Percentiles rank a stretch among this genome's conserved stretches.
Conservation (phyloP, 176 grass and related monocot species). For the Aechmea fasciata region DNA sequence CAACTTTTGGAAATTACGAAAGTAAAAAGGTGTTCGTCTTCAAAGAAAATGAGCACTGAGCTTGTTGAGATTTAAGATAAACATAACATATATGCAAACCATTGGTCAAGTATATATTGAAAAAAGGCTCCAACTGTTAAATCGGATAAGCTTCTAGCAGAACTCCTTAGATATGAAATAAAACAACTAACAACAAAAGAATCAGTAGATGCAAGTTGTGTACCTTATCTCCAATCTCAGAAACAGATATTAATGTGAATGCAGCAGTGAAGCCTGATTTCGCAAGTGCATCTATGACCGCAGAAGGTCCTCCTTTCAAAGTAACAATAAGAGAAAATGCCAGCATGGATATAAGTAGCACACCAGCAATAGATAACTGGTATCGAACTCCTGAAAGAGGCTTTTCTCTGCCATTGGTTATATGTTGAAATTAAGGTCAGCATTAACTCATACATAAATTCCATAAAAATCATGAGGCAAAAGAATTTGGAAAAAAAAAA, state of each 20-base stretch:
- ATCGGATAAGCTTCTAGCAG: too few relatives aligned
- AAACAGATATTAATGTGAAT: slow-evolving; percentile 89
- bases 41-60: too few relatives aligned
- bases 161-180: neutral
- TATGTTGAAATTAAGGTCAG: slow-evolving; percentile 5
- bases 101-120: neutral
- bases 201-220: slow-evolving; percentile 1
- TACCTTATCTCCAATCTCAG: slow-evolving; percentile 98
- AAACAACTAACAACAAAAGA: neutral
- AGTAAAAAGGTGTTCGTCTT: too few relatives aligned
- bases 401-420: slow-evolving; percentile 43
- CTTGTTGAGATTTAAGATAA: too few relatives aligned
- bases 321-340: slow-evolving; percentile 50
- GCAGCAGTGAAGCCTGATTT: slow-evolving; percentile 95
- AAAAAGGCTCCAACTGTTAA: too few relatives aligned
- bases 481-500: neutral
- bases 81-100: neutral
- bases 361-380: slow-evolving; percentile 39
- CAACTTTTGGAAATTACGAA: too few relatives aligned
- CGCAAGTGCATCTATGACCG: slow-evolving; percentile 47
- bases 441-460: too few relatives aligned
- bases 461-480: neutral
- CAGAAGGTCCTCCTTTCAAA: slow-evolving; percentile 65
- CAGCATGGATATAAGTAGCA: slow-evolving; percentile 44
- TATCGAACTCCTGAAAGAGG: slow-evolving; percentile 38